Evolutionary conservation across 228 moss, liverwort and hornwort genomes (phyloP).

Genomic region (Sphagnum fallax): DNA sequence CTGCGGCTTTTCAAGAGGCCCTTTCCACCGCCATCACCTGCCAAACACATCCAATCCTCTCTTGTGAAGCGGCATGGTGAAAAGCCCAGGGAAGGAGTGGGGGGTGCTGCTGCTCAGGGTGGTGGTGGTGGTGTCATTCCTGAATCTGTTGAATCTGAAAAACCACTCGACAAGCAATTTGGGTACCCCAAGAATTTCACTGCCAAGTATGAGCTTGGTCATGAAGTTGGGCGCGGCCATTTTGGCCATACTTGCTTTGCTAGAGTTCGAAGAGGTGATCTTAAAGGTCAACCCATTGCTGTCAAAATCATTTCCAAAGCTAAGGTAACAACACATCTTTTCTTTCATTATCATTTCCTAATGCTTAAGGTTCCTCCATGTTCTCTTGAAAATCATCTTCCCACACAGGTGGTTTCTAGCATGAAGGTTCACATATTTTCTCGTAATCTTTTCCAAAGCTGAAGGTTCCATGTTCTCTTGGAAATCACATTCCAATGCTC

Average conservation of each 20-base stretch:
- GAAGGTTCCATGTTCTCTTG: too few relatives aligned
- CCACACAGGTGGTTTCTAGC: not conserved
- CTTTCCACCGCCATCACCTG: conserved; percentile 94
- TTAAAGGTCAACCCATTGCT: conserved; percentile 93
- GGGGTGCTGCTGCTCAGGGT: too few relatives aligned
- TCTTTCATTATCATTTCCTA: not conserved
- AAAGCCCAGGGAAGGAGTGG: conserved; percentile 49
- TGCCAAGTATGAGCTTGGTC: conserved; percentile 95
- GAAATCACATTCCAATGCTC: too few relatives aligned
- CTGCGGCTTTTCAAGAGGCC: conserved; percentile 76
- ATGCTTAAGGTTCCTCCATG: too few relatives aligned
- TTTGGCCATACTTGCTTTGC: conserved; percentile 97
- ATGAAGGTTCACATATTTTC: not conserved
- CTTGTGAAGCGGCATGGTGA: conserved; percentile 82
- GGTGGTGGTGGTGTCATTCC: conserved; percentile 17
- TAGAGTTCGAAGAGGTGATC: conserved; percentile 90
- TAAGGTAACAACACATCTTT: conserved; percentile 40
- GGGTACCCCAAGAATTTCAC: conserved; percentile 92
- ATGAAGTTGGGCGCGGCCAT: conserved; percentile 98
- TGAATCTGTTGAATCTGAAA: conserved; percentile 66
- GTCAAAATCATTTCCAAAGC: conserved; percentile 99
- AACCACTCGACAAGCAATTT: conserved; percentile 90
- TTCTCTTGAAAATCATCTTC: not conserved
- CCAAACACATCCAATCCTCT: conserved; percentile 94
- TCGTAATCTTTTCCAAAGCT: too few relatives aligned